Evolutionary conservation across 1,284 basidiomycete genomes (phyloP).

Genomic region (Apiotrichum porosum): DNA sequence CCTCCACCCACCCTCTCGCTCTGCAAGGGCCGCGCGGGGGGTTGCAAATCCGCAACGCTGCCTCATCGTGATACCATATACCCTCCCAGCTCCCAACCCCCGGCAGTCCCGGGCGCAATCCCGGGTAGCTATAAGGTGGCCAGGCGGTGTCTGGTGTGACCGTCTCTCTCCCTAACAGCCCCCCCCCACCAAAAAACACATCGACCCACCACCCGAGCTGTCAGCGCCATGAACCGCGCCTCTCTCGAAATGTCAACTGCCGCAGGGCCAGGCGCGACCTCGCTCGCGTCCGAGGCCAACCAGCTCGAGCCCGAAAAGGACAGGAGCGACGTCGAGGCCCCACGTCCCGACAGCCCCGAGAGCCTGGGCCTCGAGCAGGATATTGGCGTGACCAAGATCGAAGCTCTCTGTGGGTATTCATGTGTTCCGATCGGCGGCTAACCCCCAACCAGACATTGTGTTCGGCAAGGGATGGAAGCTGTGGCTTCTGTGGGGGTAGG

Average conservation of each 20-base stretch:
- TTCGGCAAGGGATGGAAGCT: conserved; percentile 26
- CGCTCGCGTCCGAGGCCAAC: neutral
- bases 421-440: neutral
- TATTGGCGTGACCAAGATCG: conserved; percentile 41
- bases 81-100: neutral
- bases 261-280: neutral
- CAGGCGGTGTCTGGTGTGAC: too few species aligned
- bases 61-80: neutral
- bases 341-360: neutral
- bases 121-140: too few species aligned
- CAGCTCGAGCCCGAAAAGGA: neutral
- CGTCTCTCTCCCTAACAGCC: too few species aligned
- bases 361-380: conserved; percentile 25
- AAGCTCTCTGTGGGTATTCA: conserved; percentile 27
- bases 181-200: neutral
- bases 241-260: neutral
- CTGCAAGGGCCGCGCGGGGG: neutral
- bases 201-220: neutral
- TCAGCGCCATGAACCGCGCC: neutral
- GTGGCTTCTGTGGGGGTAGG: conserved; percentile 27
- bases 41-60: neutral
- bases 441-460: conserved; percentile 26
- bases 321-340: neutral
- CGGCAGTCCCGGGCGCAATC: neutral
- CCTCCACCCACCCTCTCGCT: too few species aligned